Evolutionary conservation across 1,284 basidiomycete species (phyloP), one percentile per base, ranked within the genome.

Genomic region (Ceratobasidium sp.): DNA sequence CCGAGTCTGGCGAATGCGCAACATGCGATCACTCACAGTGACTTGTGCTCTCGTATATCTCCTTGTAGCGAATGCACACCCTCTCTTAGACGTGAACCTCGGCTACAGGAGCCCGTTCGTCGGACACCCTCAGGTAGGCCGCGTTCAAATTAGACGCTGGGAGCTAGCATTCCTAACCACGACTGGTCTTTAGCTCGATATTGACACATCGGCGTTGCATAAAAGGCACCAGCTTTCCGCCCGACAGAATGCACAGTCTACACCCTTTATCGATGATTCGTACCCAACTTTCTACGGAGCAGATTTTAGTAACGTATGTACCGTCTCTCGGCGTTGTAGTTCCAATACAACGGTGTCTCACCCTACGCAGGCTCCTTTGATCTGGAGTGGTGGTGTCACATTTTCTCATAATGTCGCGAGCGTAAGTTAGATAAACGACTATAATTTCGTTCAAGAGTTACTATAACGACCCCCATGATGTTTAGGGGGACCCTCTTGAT

Each of bases 401-500:
- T 85, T 84, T 72, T 84, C 83, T 3, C 83, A 85, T 71, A 78
- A 82, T 57, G 83, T 84, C 79, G 75, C 76, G 73, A 74, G 47
- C 44, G 30, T 59, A 7, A 14, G 57, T 21, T 19, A 69, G 81
- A 82, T 30, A 66, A 46, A n/a, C 16, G 16, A 29, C 21, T 30
- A 16, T 69, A 11, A 27, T 29, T 11, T 36, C 33, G 11, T 36
- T 36, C 33, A 27, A 11, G 19, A 16, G 56, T 36, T 47, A 47
- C 39, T 44, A 52, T 56, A 14, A n/a, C 70, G 1, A 49, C 69
- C 72, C 54, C 68, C 73, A 44, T 71, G 73, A 79, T 73, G 76
- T 8, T 8, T 27, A 66, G 78, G 87, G 86, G 19, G 87, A 88
- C 73, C 86, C 86, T 4, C 82, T 84, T 56, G 83, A 84, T 71